Evolutionary conservation across 148 eudicot species (phyloP), one percentile per base, ranked within the genome.

Genomic region (Persicaria tinctoria): DNA sequence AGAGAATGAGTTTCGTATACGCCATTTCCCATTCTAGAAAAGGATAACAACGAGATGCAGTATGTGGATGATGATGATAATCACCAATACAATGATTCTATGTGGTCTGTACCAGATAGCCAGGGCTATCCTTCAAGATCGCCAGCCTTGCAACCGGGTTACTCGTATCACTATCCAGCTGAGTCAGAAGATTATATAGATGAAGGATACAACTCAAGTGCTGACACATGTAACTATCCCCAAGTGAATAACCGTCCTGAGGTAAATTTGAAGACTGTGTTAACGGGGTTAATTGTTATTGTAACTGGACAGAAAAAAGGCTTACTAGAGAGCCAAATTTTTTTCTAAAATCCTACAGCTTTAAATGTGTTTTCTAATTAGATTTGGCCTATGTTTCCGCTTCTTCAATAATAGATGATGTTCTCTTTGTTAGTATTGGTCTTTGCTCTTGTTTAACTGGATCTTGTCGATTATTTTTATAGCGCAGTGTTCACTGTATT

Each of bases 261-360:
- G 76, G 93, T 96, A 76, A 96, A 96, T 80, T 57, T 92, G 84
- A 96, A 86, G 83, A 96, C 92, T 74, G 93, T 96, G 8, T 64
- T 96, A 83, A 77, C 81, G 76, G 99, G 97, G 53, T 81, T 92
- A 62, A 18, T 90, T 80, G 92, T 93, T 44, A 95, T 95, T 71
- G 81, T 92, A 76, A 92, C 93, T 75, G 97, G 99, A 27, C 77
- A 80, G 32, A 92, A 87, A 76, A 95, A 95, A 78, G 82, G 72
- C 76, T 78, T 73, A 3, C 60, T 68, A 41, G 77, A 11, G 10
- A 75, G 49, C 80, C 85, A 77, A 69, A 83, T 84, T 56, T 64
- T 82, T 46, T 69, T 23, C 27, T 23, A 1, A 23, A 23, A 23
- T 23, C 27, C 27, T 23, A 23, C 27, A 23, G 27, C 27, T 23